Conservation (phyloP, 2,329 filamentous ascomycete species). For the Diaporthe vexans region DNA sequence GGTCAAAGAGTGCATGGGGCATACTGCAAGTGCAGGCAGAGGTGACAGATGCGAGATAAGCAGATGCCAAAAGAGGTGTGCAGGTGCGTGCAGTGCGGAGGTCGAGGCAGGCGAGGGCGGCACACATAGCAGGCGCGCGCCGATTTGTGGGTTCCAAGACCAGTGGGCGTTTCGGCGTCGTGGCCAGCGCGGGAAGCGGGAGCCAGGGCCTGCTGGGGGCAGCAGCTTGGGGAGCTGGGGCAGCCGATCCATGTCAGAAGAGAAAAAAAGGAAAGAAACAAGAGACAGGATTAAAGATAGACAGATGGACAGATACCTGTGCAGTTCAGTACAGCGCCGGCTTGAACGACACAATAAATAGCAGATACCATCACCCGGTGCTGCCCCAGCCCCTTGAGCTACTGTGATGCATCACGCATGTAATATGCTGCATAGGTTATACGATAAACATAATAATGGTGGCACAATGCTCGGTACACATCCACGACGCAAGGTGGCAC, state of each 20-base stretch:
- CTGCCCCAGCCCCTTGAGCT: too few species aligned
- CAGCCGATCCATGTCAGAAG: not conserved
- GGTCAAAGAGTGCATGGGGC: not conserved
- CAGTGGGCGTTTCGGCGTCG: constrained; percentile 22
- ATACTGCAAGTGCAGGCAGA: constrained; percentile 8
- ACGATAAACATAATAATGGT: not conserved
- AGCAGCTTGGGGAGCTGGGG: not conserved
- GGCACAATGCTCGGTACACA: not conserved
- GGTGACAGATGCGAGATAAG: constrained; percentile 31
- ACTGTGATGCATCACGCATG: not conserved
- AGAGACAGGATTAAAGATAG: too few species aligned
- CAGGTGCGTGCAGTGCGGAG: constrained; percentile 3
- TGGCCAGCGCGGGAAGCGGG: constrained; percentile 6
- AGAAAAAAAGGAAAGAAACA: not conserved
- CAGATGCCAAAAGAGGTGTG: constrained; percentile 11
- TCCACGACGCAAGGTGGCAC: not conserved
- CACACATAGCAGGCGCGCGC: constrained; percentile 13
- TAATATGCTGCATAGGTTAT: not conserved
- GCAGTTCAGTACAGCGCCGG: not conserved
- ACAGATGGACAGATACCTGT: not conserved
- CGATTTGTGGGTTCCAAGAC: constrained; percentile 27
- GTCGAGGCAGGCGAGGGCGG: not conserved
- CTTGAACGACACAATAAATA: not conserved
- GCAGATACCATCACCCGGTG: not conserved
- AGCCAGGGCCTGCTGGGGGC: not conserved